Percentiles rank a stretch among this genome's conserved stretches.
Conservation (phyloP, 2,329 filamentous ascomycete species). For the Aspergillus oerlinghausenensis region DNA sequence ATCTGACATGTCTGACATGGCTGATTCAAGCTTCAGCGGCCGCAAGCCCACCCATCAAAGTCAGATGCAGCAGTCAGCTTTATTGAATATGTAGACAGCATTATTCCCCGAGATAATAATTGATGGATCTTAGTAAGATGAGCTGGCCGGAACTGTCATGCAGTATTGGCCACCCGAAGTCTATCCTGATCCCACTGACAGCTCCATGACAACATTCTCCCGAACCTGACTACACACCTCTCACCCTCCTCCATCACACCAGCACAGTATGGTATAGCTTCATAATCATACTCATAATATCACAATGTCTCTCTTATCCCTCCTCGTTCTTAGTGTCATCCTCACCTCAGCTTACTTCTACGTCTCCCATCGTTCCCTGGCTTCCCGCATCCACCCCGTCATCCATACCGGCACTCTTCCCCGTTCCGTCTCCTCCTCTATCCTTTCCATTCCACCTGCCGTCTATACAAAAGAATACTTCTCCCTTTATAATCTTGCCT, state of each 20-base stretch:
- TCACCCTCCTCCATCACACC: background rate
- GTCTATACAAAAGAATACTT: constrained; percentile 17
- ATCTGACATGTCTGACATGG: background rate
- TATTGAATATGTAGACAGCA: background rate
- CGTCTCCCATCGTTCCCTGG: constrained; percentile 19
- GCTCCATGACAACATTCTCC: background rate
- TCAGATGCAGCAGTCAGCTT: too few relatives aligned
- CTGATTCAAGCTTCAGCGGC: background rate
- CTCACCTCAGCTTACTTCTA: constrained; percentile 19
- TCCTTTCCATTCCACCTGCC: constrained; percentile 20
- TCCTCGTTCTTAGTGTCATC: constrained; percentile 12
- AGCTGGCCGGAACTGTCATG: background rate
- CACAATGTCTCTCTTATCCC: background rate
- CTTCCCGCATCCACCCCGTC: constrained; percentile 19
- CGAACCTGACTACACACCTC: background rate
- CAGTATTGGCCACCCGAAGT: background rate
- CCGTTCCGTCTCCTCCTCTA: constrained; percentile 6
- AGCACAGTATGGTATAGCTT: background rate
- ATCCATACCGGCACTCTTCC: constrained; percentile 16
- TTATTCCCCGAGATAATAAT: background rate
- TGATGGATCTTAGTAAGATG: background rate
- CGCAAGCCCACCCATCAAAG: background rate
- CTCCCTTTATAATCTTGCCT: constrained; percentile 20
- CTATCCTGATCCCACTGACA: background rate
- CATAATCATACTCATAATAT: background rate